phyloP scores from a whole-genome alignment of 2,329 filamentous ascomycete genomes.

The Alternaria gaisen region DNA sequence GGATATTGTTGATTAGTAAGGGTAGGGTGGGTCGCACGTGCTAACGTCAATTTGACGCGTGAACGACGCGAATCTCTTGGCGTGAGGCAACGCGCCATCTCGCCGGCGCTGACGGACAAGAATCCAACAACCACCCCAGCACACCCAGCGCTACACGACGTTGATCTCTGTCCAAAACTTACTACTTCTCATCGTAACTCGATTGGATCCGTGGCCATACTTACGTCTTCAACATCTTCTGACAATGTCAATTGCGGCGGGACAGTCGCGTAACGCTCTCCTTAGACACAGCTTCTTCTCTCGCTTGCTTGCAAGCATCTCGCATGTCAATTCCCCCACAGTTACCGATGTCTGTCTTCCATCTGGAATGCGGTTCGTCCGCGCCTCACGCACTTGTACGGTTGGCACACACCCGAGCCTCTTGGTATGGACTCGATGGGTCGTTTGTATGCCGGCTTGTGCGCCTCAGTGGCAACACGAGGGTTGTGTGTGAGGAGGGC shows the following conservation, averaged over 20 bases:
- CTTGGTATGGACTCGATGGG: slow-evolving; percentile 65
- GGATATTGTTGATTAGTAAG: slow-evolving; percentile 19
- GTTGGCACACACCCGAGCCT: slow-evolving; percentile 67
- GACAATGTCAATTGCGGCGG: slow-evolving; percentile 40
- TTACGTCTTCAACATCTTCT: slow-evolving; percentile 26
- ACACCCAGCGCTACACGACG: slow-evolving; percentile 22
- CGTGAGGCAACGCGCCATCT: slow-evolving; percentile 23
- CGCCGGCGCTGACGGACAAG: not conserved
- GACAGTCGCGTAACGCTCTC: slow-evolving; percentile 34
- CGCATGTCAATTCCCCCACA: slow-evolving; percentile 81
- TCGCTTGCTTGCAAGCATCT: slow-evolving; percentile 43
- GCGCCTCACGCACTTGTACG: slow-evolving; percentile 53
- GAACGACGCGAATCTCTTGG: slow-evolving; percentile 5
- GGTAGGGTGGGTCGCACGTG: slow-evolving; percentile 5
- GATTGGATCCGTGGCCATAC: slow-evolving; percentile 26
- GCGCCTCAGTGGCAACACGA: slow-evolving; percentile 49
- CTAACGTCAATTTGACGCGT: slow-evolving; percentile 20
- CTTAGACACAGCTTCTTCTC: slow-evolving; percentile 38
- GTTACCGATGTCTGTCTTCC: slow-evolving; percentile 79
- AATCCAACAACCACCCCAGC: slow-evolving; percentile 27
- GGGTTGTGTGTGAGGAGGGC: slow-evolving; percentile 63
- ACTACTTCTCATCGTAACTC: slow-evolving; percentile 6
- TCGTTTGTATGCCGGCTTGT: slow-evolving; percentile 47
- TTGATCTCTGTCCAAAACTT: slow-evolving; percentile 10
- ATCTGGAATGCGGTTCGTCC: slow-evolving; percentile 62